phyloP scores from a whole-genome alignment of 345 rosid species.

The Gossypium sturtianum region DNA sequence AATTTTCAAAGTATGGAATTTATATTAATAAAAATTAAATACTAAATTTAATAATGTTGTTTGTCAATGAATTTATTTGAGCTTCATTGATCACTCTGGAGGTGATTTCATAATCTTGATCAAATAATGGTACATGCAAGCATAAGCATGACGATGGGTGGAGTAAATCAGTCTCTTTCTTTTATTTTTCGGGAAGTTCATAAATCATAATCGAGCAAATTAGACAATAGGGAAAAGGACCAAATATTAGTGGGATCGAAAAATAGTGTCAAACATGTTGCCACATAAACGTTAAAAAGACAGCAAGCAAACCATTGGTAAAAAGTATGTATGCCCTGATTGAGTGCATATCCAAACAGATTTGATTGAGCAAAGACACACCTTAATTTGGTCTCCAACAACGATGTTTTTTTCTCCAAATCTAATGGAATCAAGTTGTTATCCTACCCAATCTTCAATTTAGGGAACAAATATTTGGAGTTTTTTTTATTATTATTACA shows the following conservation, averaged over 20 bases:
- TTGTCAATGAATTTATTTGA: no score
- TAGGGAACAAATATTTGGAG: background rate
- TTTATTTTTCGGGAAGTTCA: no score
- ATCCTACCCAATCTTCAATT: background rate
- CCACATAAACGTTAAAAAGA: constrained; percentile 3
- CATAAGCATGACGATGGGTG: background rate
- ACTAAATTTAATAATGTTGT: no score
- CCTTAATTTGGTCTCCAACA: background rate
- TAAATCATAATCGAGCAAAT: no score
- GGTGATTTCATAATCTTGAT: no score
- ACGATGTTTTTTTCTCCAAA: background rate
- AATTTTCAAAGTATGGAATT: no score
- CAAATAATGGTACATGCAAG: background rate
- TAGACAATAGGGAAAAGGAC: background rate
- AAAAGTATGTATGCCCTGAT: background rate
- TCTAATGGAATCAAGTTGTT: background rate
- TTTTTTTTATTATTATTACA: no score
- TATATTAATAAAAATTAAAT: no score
- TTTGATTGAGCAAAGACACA: background rate
- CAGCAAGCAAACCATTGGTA: background rate
- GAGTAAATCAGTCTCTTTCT: no score
- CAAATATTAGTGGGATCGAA: background rate
- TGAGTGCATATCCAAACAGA: background rate
- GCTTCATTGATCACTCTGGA: no score
- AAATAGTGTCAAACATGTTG: constrained; percentile 2